Percentiles rank a stretch among this genome's conserved stretches.
Evolutionary conservation across 768 basidiomycete genomes (phyloP).

Genomic region (Suillus placidus): DNA sequence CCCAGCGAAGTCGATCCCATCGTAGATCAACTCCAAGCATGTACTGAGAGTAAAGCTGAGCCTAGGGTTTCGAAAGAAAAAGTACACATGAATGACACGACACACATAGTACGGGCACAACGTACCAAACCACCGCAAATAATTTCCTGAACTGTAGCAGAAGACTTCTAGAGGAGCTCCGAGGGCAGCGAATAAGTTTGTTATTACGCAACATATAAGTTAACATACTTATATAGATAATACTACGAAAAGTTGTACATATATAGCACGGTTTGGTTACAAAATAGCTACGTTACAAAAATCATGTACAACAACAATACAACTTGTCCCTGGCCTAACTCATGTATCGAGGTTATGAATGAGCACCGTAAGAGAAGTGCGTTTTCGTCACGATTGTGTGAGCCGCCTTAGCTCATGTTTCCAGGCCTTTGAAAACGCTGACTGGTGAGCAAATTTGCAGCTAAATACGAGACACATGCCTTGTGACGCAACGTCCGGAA

Average conservation of each 20-base stretch:
- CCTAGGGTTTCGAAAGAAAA: background rate
- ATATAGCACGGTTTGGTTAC: background rate
- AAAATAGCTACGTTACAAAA: background rate
- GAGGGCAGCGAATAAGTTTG: background rate
- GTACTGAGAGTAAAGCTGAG: constrained; percentile 2
- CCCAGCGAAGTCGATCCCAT: constrained; percentile 17
- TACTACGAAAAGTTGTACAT: background rate
- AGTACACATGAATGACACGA: background rate
- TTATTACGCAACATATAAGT: background rate
- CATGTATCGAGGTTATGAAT: background rate
- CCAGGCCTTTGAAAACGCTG: constrained; percentile 31
- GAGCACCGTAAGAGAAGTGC: background rate
- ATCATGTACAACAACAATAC: constrained; percentile 1
- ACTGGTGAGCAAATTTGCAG: background rate
- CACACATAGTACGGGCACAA: background rate
- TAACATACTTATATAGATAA: background rate
- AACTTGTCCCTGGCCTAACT: background rate
- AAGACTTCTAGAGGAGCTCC: background rate
- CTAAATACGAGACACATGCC: constrained; percentile 40
- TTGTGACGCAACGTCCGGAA: constrained; percentile 69
- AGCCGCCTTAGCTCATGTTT: constrained; percentile 32
- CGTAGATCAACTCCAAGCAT: constrained; percentile 13
- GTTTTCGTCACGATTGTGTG: constrained; percentile 16
- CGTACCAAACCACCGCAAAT: background rate
- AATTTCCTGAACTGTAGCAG: background rate